A percentile compares a stretch with the other conserved stretches of the same genome.
These are phyloP conservation scores for Linnemannia exigua DNA, from an alignment of 192 early-diverging fungal species.

Conservation along the genomic window DNA sequence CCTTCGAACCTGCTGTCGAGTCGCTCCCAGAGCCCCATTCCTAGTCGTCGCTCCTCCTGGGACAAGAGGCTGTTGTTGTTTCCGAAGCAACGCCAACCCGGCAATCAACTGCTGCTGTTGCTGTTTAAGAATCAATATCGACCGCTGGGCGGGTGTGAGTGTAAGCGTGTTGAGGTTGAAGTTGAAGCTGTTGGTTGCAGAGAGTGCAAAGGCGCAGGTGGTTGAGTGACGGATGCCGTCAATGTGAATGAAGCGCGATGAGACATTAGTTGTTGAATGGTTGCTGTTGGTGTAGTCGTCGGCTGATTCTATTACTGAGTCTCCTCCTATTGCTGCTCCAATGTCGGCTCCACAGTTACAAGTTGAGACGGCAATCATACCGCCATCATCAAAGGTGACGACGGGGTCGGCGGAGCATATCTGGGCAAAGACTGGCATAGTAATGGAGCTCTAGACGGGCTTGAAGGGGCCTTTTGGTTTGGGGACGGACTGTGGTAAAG, in stretches of 20 bases:
- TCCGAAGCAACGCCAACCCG: slow-evolving; percentile 24
- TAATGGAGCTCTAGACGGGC: background rate
- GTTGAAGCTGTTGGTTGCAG: background rate
- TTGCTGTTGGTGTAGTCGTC: background rate
- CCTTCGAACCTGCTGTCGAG: background rate
- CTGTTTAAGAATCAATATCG: slow-evolving; percentile 12
- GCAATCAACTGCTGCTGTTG: slow-evolving; percentile 24
- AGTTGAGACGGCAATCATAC: background rate
- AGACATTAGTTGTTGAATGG: background rate
- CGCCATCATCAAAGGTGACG: background rate
- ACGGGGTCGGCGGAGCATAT: slow-evolving; percentile 20
- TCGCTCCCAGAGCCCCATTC: background rate
- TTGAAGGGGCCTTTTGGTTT: background rate
- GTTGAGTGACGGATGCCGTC: slow-evolving; percentile 33
- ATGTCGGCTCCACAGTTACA: slow-evolving; percentile 26
- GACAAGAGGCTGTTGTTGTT: background rate
- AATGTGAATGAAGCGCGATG: slow-evolving; percentile 11
- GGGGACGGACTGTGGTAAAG: background rate
- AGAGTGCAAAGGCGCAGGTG: slow-evolving; percentile 12
- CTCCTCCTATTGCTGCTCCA: no score
- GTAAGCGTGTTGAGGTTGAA: background rate
- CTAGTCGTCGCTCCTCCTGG: background rate
- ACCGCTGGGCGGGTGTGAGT: background rate
- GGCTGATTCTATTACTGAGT: background rate
- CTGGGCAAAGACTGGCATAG: slow-evolving; percentile 49